Evolutionary conservation across 768 basidiomycete species (phyloP), one percentile per base, ranked within the genome.

Genomic region (Mycena capillaripes): DNA sequence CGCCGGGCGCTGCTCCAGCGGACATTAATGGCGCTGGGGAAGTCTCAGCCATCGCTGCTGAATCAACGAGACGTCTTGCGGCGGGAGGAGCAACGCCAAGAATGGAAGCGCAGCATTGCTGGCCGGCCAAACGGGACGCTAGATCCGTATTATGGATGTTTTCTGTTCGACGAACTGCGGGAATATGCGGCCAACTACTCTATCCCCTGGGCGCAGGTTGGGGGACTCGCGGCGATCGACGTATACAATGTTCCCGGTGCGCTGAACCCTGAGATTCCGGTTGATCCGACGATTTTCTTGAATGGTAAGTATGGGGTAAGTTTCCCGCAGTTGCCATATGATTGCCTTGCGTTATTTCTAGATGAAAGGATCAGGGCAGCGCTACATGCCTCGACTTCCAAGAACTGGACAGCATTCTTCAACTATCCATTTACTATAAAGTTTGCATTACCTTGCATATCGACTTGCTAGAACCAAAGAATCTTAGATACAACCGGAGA

Each of bases 311-410:
- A n/a, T n/a, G n/a, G n/a, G n/a, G n/a, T n/a, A 25, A 6, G 36
- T 7, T 36, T 36, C 12, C 12, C 12, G 7, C 7, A n/a, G n/a
- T n/a, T 7, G 7, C 36, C 36, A 7, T 53, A 27, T 19, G 32
- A 53, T 10, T 62, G 7, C n/a, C 34, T 6, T 36, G 36, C 7
- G 7, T 36, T n/a, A n/a, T n/a, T 53, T 56, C 4, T 48, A 73
- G 91, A 92, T 74, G 82, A 84, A 52, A 83, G 77, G 48, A 89
- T 87, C 21, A 84, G 88, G 50, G 80, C 85, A 42, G 92, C 92
- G 1, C 77, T 94, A 21, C 92, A 94, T 78, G 92, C 92, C 2
- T 92, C 93, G 6, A 88, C 85, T 8, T 92, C 36, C 7, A 36
- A 86, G 74, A 76, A 88, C 66, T 89, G 87, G 87, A 76, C 27